Evolutionary conservation across 2,329 filamentous ascomycete genomes (phyloP), one percentile per base, ranked within the genome.

Genomic region (Colletotrichum limetticola): DNA sequence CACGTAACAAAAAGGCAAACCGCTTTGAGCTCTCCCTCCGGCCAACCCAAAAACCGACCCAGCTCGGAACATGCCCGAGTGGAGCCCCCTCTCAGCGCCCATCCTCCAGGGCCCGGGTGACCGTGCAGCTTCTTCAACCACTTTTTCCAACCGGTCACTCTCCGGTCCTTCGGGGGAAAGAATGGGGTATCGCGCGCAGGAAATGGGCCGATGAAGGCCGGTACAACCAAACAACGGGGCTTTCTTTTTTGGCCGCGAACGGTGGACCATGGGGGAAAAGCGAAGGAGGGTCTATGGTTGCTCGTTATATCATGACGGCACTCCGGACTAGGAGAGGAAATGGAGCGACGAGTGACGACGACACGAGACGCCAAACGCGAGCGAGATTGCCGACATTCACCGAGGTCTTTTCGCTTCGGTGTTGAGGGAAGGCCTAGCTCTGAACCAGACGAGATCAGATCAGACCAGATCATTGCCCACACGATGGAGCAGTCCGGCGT

Each of bases 61-160:
- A 49, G 42, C 5, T 49, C 70, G 70, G 70, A 72, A 69, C 59
- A 72, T 72, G 70, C 3, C 70, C 70, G 70, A 72, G 70, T 72
- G 42, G 53, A 12, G 19, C 3, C 16, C 19, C 11, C 57, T 42
- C 57, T n/a, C 22, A 11, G 2, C 22, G 14, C 57, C 35, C 14
- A 30, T 11, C 11, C 12, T n/a, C 12, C 8, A 30, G n/a, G 7
- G 55, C 16, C 26, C 42, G 42, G 42, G 42, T 49, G 42, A 49
- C 42, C 42, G 19, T 49, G 42, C 42, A 49, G 42, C 16, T n/a
- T 19, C 3, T 19, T n/a, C 16, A 49, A 49, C 42, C 16, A 49
- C 19, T 49, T 49, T 49, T 49, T 49, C 52, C 52, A 55, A 55
- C 32, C 32, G 67, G 67, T 24, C 60, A 53, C 53, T 58, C 60